phyloP scores from a whole-genome alignment of 495 filamentous ascomycete genomes.

The Talaromyces wortmannii region DNA sequence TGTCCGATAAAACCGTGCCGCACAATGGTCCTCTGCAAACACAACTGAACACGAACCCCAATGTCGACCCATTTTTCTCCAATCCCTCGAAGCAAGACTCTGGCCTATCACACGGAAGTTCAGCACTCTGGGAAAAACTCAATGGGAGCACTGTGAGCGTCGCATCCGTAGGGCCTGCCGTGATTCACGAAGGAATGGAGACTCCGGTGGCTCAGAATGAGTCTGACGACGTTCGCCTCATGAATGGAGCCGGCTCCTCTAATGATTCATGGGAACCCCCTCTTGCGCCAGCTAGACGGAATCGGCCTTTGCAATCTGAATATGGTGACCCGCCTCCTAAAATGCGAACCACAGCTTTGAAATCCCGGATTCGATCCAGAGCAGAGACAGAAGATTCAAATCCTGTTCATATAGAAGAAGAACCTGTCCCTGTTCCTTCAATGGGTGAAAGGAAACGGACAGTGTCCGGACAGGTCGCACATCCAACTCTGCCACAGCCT shows the following conservation, averaged over 20 bases:
- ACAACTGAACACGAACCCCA: conserved; percentile 34
- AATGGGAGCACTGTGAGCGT: conserved; percentile 41
- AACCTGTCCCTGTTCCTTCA: conserved; percentile 23
- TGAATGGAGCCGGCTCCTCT: conserved; percentile 22
- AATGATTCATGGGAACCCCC: conserved; percentile 52
- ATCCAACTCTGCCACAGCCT: conserved; percentile 44
- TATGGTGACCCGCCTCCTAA: conserved; percentile 58
- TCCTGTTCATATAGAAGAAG: conserved; percentile 23
- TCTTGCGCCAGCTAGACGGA: conserved; percentile 58
- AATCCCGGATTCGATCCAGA: conserved; percentile 41
- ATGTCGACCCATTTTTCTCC: conserved; percentile 40
- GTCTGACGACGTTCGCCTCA: conserved; percentile 34
- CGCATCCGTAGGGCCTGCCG: conserved; percentile 19
- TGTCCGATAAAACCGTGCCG: conserved; percentile 27
- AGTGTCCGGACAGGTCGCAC: conserved; percentile 71
- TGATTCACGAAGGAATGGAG: conserved; percentile 32
- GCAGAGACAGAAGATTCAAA: conserved; percentile 43
- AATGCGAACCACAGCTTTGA: conserved; percentile 49
- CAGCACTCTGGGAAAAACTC: conserved; percentile 50
- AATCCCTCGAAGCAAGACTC: conserved; percentile 34
- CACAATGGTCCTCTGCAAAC: conserved; percentile 33
- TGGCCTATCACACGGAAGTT: conserved; percentile 35
- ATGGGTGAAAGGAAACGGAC: conserved; percentile 70
- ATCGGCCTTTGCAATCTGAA: conserved; percentile 48
- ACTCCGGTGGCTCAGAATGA: conserved; percentile 35